Percentiles rank a stretch among this genome's conserved stretches.
Evolutionary conservation across 495 filamentous ascomycete species (phyloP).

Genomic region (Trichoderma asperelloides): DNA sequence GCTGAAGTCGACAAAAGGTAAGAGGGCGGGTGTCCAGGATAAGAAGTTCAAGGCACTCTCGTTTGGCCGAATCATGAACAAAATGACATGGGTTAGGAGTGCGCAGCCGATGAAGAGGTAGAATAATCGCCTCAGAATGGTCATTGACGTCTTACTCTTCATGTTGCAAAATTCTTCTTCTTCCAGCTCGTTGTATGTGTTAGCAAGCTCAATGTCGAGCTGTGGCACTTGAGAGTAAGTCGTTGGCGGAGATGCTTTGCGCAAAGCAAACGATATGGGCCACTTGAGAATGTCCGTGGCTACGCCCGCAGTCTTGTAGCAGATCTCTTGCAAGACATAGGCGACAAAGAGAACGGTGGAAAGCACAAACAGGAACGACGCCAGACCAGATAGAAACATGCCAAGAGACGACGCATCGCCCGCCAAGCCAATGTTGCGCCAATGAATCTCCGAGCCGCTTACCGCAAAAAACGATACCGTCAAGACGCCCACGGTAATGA

Average conservation of each 20-base stretch:
- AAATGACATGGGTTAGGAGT: background rate
- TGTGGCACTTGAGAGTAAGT: conserved; percentile 3
- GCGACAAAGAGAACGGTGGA: conserved; percentile 3
- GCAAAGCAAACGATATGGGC: background rate
- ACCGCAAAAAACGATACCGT: background rate
- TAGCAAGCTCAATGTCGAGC: background rate
- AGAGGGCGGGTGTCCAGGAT: conserved; percentile 1
- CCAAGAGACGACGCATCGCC: background rate
- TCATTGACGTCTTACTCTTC: background rate
- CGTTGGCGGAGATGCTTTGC: background rate
- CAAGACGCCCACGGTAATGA: background rate
- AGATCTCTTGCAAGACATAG: conserved; percentile 4
- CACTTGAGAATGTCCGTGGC: conserved; percentile 3
- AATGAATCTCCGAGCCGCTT: background rate
- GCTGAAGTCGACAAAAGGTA: conserved; percentile 7
- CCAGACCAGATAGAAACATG: background rate
- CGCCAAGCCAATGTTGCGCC: conserved; percentile 8
- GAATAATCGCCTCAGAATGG: background rate
- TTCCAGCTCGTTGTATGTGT: background rate
- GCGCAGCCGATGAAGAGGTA: background rate
- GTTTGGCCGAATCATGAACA: background rate
- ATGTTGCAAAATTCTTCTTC: background rate
- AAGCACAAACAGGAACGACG: background rate
- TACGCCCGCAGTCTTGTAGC: background rate
- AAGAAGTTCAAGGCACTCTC: conserved; percentile 8